phyloP scores from a whole-genome alignment of 2,329 filamentous ascomycete species.

The Colletotrichum sansevieriae region DNA sequence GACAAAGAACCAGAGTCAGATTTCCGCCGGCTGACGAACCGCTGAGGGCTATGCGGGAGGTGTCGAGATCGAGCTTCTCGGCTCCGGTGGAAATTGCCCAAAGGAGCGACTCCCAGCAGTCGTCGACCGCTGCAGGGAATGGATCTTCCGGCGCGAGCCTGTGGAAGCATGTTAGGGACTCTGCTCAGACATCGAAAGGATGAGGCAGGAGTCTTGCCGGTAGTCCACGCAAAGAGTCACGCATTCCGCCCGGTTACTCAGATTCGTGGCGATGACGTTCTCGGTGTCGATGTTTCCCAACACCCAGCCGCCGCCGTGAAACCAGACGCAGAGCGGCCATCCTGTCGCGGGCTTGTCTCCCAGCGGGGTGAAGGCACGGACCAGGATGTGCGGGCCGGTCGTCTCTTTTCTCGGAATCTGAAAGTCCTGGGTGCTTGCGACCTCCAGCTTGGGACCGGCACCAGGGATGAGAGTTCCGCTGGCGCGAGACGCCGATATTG shows the following conservation, averaged over 20 bases:
- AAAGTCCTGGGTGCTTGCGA: constrained; percentile 61
- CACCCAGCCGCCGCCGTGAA: constrained; percentile 71
- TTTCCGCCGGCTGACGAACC: constrained; percentile 63
- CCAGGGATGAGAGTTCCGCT: constrained; percentile 66
- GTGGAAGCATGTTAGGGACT: constrained; percentile 20
- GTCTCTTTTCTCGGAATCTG: constrained; percentile 57
- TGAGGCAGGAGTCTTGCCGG: constrained; percentile 52
- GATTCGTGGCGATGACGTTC: constrained; percentile 67
- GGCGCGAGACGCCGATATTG: constrained; percentile 63
- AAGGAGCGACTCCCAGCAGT: constrained; percentile 67
- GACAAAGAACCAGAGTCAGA: constrained; percentile 65
- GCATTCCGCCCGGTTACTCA: constrained; percentile 62
- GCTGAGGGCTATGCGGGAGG: constrained; percentile 57
- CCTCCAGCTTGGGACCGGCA: constrained; percentile 61
- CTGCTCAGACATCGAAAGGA: background rate
- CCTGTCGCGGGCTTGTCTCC: constrained; percentile 58
- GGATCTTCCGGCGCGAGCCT: constrained; percentile 69
- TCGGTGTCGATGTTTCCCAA: constrained; percentile 69
- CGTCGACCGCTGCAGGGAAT: constrained; percentile 68
- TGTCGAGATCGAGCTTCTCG: constrained; percentile 54
- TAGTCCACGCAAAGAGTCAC: constrained; percentile 70
- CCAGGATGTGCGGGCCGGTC: constrained; percentile 59
- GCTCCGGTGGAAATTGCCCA: constrained; percentile 55
- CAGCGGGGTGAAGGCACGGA: constrained; percentile 65
- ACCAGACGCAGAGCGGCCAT: constrained; percentile 69